A percentile compares a stretch with the other conserved stretches of the same genome.
These are phyloP conservation scores for Lipomyces sp. DNA, from an alignment of 805 yeast genomes.

Conservation along the genomic window DNA sequence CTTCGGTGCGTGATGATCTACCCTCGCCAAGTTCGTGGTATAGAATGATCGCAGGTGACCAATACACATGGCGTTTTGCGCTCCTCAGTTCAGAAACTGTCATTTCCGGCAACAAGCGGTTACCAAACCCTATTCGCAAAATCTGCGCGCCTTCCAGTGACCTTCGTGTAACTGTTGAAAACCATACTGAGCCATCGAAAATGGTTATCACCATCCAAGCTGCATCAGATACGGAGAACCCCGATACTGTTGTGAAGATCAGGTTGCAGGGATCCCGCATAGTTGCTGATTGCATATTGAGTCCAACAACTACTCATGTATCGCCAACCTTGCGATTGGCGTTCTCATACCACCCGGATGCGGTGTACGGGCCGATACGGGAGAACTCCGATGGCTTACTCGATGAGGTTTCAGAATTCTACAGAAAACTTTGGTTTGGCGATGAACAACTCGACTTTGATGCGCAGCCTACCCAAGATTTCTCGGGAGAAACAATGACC, in stretches of 20 bases:
- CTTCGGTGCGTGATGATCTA: slow-evolving; percentile 40
- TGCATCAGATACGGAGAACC: slow-evolving; percentile 57
- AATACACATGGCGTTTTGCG: slow-evolving; percentile 88
- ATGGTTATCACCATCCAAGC: slow-evolving; percentile 65
- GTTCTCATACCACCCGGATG: slow-evolving; percentile 77
- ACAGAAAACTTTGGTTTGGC: slow-evolving; percentile 98
- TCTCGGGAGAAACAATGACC: slow-evolving; percentile 70
- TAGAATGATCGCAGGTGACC: slow-evolving; percentile 75
- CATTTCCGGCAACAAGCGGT: slow-evolving; percentile 84
- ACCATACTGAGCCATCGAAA: slow-evolving; percentile 52
- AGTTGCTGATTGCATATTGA: slow-evolving; percentile 68
- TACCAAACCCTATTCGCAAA: slow-evolving; percentile 75
- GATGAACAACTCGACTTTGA: slow-evolving; percentile 55
- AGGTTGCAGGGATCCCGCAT: slow-evolving; percentile 77
- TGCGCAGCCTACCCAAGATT: slow-evolving; percentile 67
- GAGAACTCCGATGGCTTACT: slow-evolving; percentile 92
- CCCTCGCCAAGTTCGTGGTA: slow-evolving; percentile 68
- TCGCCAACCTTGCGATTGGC: slow-evolving; percentile 58
- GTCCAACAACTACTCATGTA: too few relatives aligned
- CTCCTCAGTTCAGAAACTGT: slow-evolving; percentile 76
- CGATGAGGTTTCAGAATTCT: slow-evolving; percentile 88
- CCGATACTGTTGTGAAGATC: slow-evolving; percentile 73
- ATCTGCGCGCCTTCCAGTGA: slow-evolving; percentile 70
- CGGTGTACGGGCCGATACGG: slow-evolving; percentile 94
- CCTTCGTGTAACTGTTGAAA: too few relatives aligned